These are phyloP conservation scores for Gelatoporia subvermispora DNA, from an alignment of 768 basidiomycete species.

Conservation along the genomic window DNA sequence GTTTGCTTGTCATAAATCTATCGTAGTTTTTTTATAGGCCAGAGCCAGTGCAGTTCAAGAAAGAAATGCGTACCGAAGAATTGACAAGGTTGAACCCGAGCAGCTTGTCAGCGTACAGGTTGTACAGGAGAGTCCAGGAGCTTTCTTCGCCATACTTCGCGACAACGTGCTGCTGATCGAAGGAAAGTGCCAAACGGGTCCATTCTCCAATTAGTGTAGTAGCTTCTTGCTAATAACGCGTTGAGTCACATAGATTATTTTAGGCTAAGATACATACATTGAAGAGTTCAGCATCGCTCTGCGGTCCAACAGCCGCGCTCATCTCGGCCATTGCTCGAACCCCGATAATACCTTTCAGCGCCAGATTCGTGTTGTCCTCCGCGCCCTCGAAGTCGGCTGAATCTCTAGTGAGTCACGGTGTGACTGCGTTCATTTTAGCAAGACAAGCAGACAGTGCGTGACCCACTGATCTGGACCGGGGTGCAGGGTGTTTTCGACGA, in stretches of 20 bases:
- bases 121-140: conserved; percentile 8
- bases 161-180: neutral
- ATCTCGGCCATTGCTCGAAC: conserved; percentile 19
- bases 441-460: too few relatives aligned
- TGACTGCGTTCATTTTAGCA: too few relatives aligned
- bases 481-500: conserved; percentile 11
- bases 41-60: too few relatives aligned
- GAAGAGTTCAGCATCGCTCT: conserved; percentile 8
- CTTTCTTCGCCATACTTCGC: neutral
- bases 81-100: conserved; percentile 2
- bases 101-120: conserved; percentile 8
- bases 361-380: conserved; percentile 17
- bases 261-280: conserved; percentile 7
- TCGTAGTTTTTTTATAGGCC: too few relatives aligned
- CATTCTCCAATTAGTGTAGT: neutral
- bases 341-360: conserved; percentile 20
- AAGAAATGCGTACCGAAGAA: neutral
- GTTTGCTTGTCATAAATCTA: too few relatives aligned
- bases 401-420: neutral
- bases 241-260: too few relatives aligned
- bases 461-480: conserved; percentile 7
- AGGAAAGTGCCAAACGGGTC: neutral
- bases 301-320: conserved; percentile 5
- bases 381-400: conserved; percentile 7
- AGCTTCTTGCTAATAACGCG: neutral